A percentile compares a stretch with the other conserved stretches of the same genome.
Conservation (phyloP, 441 rosid genomes). For the Arabidopsis lyrata region DNA sequence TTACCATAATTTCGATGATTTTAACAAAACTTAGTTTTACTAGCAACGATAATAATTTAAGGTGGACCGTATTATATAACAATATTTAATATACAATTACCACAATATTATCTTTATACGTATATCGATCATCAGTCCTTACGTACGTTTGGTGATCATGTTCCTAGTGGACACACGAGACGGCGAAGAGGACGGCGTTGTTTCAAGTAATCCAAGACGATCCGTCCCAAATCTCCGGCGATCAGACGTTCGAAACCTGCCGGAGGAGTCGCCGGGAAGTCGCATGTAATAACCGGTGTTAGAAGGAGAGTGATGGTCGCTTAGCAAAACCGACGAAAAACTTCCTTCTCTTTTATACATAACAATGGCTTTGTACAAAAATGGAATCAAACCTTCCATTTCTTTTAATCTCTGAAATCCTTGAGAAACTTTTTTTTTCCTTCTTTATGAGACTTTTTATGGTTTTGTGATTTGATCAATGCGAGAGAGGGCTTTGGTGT, state of each 20-base stretch:
- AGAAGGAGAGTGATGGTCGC: slow-evolving; percentile 37
- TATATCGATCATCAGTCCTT: slow-evolving; percentile 12
- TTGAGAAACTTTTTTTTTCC: not conserved
- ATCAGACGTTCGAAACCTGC: slow-evolving; percentile 36
- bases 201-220: slow-evolving; percentile 28
- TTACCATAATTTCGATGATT: slow-evolving; percentile 36
- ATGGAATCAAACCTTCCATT: slow-evolving; percentile 49
- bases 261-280: slow-evolving; percentile 44
- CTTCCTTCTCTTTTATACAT: slow-evolving; percentile 43
- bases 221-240: slow-evolving; percentile 30
- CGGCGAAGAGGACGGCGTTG: slow-evolving; percentile 29
- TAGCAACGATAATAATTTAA: slow-evolving; percentile 7
- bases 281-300: slow-evolving; percentile 38
- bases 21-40: slow-evolving; percentile 18
- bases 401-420: not conserved
- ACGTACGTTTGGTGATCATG: slow-evolving; percentile 29
- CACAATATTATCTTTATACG: not conserved
- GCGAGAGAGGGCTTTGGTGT: slow-evolving; percentile 23
- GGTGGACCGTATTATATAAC: slow-evolving; percentile 4
- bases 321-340: slow-evolving; percentile 39
- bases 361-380: slow-evolving; percentile 46
- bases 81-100: slow-evolving; percentile 14
- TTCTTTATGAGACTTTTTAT: slow-evolving; percentile 11
- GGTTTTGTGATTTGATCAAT: slow-evolving; percentile 28
- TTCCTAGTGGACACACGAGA: slow-evolving; percentile 33